phyloP scores from a whole-genome alignment of 1,139 yeast species.

The Diutina scorzettiae region DNA sequence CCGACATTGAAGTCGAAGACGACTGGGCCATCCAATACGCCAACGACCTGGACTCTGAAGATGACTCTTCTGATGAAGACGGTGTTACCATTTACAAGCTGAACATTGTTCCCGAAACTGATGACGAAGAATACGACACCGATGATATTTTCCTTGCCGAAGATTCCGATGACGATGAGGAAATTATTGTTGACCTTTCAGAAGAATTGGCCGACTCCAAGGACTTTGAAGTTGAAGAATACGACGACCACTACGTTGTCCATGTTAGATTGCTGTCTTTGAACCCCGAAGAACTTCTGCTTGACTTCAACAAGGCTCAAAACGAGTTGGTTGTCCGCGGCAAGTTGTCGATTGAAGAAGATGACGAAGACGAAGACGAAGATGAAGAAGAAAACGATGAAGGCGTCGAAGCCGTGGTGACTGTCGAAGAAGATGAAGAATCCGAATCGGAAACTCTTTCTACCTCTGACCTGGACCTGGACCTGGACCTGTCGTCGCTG shows the following conservation, averaged over 20 bases:
- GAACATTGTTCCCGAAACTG: background rate
- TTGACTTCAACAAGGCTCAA: constrained; percentile 30
- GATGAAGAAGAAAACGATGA: constrained; percentile 13
- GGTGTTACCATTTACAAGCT: constrained; percentile 7
- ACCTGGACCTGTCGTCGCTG: constrained; percentile 11
- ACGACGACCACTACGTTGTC: constrained; percentile 31
- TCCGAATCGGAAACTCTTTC: constrained; percentile 9
- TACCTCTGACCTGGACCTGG: constrained; percentile 11
- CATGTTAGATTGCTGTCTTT: constrained; percentile 33
- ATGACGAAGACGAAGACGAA: constrained; percentile 11
- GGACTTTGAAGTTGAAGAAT: constrained; percentile 33
- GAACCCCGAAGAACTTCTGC: constrained; percentile 29
- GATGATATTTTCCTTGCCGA: constrained; percentile 10
- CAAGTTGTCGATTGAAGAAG: constrained; percentile 24
- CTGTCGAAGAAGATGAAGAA: constrained; percentile 8
- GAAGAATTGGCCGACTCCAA: constrained; percentile 33
- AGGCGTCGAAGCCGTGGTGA: constrained; percentile 10
- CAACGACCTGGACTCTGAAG: constrained; percentile 17
- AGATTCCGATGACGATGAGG: constrained; percentile 20
- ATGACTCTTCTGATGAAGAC: constrained; percentile 13
- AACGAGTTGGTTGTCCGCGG: constrained; percentile 34
- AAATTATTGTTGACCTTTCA: constrained; percentile 29
- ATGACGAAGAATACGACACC: constrained; percentile 15
- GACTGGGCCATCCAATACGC: background rate
- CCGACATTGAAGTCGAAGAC: constrained; percentile 7